Percentiles rank a stretch among this genome's conserved stretches.
These are phyloP conservation scores for Nidularia pulvinata DNA, from an alignment of 768 basidiomycete species.

Conservation along the genomic window DNA sequence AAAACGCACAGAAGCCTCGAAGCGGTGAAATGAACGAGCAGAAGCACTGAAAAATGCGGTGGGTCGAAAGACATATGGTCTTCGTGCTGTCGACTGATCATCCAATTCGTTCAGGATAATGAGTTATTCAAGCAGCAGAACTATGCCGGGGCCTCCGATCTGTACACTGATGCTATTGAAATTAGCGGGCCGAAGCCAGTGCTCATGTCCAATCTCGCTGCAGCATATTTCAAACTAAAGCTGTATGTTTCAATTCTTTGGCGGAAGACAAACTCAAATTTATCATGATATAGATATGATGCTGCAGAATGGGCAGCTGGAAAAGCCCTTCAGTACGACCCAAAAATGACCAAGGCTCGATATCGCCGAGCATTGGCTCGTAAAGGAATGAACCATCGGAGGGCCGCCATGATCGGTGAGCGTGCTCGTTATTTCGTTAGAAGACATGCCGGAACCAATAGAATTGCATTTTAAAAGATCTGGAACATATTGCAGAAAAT, in stretches of 20 bases:
- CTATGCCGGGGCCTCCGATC: constrained; percentile 25
- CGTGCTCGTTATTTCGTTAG: no score
- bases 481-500: constrained; percentile 4
- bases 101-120: constrained; percentile 24
- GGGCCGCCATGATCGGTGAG: constrained; percentile 1
- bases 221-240: constrained; percentile 30
- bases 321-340: constrained; percentile 13
- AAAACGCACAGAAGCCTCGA: no score
- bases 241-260: constrained; percentile 24
- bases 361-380: neutral
- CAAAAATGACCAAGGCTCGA: neutral
- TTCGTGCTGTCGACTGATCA: neutral
- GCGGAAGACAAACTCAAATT: no score
- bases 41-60: neutral
- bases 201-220: constrained; percentile 31
- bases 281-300: constrained; percentile 24
- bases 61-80: neutral
- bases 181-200: constrained; percentile 27
- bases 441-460: no score
- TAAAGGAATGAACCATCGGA: neutral
- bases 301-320: constrained; percentile 35
- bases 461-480: no score
- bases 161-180: constrained; percentile 31
- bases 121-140: constrained; percentile 22
- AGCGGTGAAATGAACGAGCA: no score